Base-by-base conservation (phyloP, 208 protist species). In the Crithidia brevicula region DNA sequence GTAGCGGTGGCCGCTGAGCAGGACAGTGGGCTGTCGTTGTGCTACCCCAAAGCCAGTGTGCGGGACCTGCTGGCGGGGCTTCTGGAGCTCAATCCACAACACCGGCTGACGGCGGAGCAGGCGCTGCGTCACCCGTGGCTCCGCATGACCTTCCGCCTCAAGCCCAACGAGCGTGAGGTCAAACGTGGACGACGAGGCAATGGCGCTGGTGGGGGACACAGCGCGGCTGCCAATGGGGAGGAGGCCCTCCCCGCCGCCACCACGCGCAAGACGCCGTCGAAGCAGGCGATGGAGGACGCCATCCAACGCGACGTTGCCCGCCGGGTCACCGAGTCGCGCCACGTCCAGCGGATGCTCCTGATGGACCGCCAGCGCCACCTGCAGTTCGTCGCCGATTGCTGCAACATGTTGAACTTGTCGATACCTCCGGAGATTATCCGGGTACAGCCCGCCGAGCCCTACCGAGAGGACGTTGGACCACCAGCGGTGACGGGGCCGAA, bases 301-400 rank as follows among this genome's bases (percentile, higher is more conserved):
- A 82, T 86, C 45, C 77, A 87, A 42, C 68, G 74, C 25, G 79
- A 91, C 27, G 85, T 95, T 3, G 80, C 85, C 0, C 71, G 58
- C 4, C 74, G 72, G 1, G 71, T 92, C 52, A 72, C 79, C 46
- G 57, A 82, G 43, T 85, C 90, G 36, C 60, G 71, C 0, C 72
- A 83, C 40, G 59, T 93, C 15, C 68, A 76, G 64, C 46, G 49
- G 10, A 82, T 95, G 72, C 72, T 86, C n/a, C 49, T 72, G 46
- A 45, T 65, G 9, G 90, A 93, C 64, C 59, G 69, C 0, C 67
- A 91, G 59, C 72, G 80, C 20, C 90, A 95, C 66, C 68, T 95
- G 16, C 90, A 95, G 62, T 95, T 95, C 46, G 85, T 91, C 34
- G 84, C 87, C 0, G 90, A 93, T 66, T 91, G 86, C 50, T 92